Conservation (phyloP, 225 moss, liverwort and hornwort species). For the Thuidium tamariscinum region DNA sequence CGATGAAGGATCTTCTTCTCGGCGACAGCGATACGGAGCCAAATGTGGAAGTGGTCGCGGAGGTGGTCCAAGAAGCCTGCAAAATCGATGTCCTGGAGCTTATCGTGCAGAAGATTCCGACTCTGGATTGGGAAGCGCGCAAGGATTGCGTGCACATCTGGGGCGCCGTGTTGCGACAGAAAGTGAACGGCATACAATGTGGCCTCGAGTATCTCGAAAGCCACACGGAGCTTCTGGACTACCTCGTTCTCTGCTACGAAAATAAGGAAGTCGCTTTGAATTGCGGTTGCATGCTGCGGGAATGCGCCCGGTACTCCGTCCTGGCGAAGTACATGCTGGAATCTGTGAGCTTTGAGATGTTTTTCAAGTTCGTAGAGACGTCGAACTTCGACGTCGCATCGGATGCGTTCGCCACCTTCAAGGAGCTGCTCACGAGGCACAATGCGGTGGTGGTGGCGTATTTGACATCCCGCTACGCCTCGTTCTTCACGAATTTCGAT, state of each 20-base stretch:
- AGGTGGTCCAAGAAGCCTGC: slow-evolving; percentile 74
- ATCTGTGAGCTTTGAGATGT: slow-evolving; percentile 95
- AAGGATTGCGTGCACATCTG: slow-evolving; percentile 91
- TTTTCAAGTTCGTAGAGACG: slow-evolving; percentile 94
- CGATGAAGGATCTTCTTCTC: slow-evolving; percentile 91
- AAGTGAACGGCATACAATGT: slow-evolving; percentile 45
- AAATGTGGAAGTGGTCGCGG: slow-evolving; percentile 58
- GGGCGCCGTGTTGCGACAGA: slow-evolving; percentile 78
- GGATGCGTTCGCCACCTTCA: slow-evolving; percentile 94
- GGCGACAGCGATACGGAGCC: slow-evolving; percentile 93
- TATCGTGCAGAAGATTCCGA: slow-evolving; percentile 83
- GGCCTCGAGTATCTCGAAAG: slow-evolving; percentile 78
- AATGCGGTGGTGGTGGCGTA: slow-evolving; percentile 64
- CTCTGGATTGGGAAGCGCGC: slow-evolving; percentile 91
- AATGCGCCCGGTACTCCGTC: slow-evolving; percentile 66
- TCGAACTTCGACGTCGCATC: slow-evolving; percentile 94
- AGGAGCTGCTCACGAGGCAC: slow-evolving; percentile 92
- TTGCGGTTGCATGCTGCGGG: slow-evolving; percentile 91
- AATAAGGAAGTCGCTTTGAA: slow-evolving; percentile 91
- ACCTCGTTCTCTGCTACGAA: slow-evolving; percentile 94
- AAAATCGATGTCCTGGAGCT: slow-evolving; percentile 87
- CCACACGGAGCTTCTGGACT: slow-evolving; percentile 81
- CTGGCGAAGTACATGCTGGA: slow-evolving; percentile 92
- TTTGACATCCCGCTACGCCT: slow-evolving; percentile 61
- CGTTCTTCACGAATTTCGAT: slow-evolving; percentile 64